Base-by-base conservation (phyloP, 106 monocot species). In the Vanilla planifolia region DNA sequence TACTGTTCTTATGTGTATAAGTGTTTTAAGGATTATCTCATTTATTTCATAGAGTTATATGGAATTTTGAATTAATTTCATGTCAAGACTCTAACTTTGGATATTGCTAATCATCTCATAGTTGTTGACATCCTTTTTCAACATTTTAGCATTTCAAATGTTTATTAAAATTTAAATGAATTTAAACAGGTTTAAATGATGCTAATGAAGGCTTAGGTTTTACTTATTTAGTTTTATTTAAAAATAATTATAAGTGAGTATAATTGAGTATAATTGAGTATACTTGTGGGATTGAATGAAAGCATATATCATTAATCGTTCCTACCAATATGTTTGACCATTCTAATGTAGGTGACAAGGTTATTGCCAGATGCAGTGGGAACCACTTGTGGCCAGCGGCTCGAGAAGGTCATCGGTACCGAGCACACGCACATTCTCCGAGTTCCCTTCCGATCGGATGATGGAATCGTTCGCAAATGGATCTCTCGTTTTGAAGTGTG, bases 401-500 rank as follows among this genome's bases (percentile, higher is more conserved):
- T 77, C 0, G 77, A 77, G 65, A 59, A 70, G 53, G 71, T 77
- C 14, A 32, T 65, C 16, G 71, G 71, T 14, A 77, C 77, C 8
- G 61, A 71, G 43, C 71, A 77, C 51, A 71, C 77, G 2, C 43
- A 52, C 24, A 77, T 77, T 37, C 71, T 77, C 28, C 59, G 77
- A 22, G 77, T 77, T 30, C 77, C 77, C 3, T 77, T 77, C 16
- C 58, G 71, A 61, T 66, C 70, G 1, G 75, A 76, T 41, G 64
- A 64, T 1, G 75, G 68, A 48, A 73, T 67, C n/a, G 39, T 73
- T 28, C 67, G 75, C 14, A 70, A 70, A 59, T 76, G 76, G 76
- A 70, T 76, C 29, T 76, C 76, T 2, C 70, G 76, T 60, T 76
- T 76, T 36, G 76, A 76, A 26, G 76, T 76, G 2, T 76, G 70